A percentile compares a stretch with the other conserved stretches of the same genome.
These are phyloP conservation scores for Aspergillus sp. DNA, from an alignment of 2,329 filamentous ascomycete genomes.

Conservation along the genomic window DNA sequence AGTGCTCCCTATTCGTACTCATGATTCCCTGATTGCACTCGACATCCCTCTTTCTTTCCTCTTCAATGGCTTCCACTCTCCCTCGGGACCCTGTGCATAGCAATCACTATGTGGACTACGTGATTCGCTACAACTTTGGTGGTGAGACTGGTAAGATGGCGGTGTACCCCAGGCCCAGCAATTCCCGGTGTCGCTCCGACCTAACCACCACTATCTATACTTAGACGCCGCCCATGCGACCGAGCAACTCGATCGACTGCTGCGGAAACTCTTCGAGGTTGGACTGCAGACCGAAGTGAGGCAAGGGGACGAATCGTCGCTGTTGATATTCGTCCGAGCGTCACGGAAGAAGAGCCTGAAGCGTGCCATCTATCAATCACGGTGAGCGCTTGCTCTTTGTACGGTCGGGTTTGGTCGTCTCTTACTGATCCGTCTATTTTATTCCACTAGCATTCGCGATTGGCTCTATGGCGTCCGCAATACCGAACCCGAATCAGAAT, in stretches of 20 bases:
- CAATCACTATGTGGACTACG: conserved; percentile 81
- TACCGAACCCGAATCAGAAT: conserved; percentile 69
- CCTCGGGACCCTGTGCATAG: conserved; percentile 39
- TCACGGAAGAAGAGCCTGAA: conserved; percentile 70
- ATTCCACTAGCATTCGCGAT: conserved; percentile 70
- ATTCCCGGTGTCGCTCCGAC: conserved; percentile 1
- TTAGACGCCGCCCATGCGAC: conserved; percentile 69
- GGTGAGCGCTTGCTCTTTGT: conserved; percentile 44
- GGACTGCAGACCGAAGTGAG: conserved; percentile 87
- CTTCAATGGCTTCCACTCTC: conserved; percentile 32
- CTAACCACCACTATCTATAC: conserved; percentile 5
- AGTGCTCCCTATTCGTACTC: background rate
- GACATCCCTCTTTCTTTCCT: background rate
- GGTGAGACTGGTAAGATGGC: conserved; percentile 61
- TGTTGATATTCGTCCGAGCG: conserved; percentile 83
- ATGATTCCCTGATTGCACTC: conserved; percentile 1
- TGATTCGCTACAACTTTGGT: conserved; percentile 76
- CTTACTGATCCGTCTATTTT: background rate
- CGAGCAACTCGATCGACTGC: conserved; percentile 74
- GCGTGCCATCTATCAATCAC: conserved; percentile 80
- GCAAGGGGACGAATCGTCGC: conserved; percentile 70
- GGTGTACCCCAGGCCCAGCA: background rate
- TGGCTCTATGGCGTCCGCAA: conserved; percentile 91
- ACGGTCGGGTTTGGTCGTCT: background rate
- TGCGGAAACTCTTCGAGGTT: conserved; percentile 72